Evolutionary conservation across 208 protist genomes (phyloP).

Genomic region (Crithidia sp.): DNA sequence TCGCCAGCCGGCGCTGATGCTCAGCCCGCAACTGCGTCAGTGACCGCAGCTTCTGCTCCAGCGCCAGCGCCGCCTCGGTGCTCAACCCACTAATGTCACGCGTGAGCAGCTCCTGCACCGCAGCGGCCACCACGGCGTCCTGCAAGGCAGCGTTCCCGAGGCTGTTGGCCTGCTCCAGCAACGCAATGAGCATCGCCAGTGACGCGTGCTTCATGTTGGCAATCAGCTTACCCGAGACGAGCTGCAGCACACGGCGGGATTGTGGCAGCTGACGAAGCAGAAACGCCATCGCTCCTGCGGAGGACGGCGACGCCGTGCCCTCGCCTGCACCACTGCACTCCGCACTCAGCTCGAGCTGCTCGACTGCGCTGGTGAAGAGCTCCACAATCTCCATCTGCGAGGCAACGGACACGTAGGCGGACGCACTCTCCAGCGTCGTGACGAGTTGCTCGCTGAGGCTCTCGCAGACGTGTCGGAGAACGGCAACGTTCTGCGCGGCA

Average conservation of each 20-base stretch:
- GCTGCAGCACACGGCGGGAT: constrained; percentile 39
- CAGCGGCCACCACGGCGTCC: constrained; percentile 66
- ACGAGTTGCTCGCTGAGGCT: constrained; percentile 69
- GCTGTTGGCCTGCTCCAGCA: constrained; percentile 64
- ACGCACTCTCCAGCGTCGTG: constrained; percentile 53
- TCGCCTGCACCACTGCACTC: neutral
- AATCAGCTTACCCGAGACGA: constrained; percentile 65
- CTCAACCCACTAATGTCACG: constrained; percentile 42
- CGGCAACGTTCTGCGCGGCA: constrained; percentile 51
- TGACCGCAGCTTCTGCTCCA: constrained; percentile 42
- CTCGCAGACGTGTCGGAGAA: constrained; percentile 50
- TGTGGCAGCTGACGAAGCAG: constrained; percentile 49
- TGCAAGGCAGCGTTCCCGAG: constrained; percentile 58
- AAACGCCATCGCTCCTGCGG: constrained; percentile 1
- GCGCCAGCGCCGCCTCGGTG: constrained; percentile 31
- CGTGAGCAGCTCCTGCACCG: constrained; percentile 64
- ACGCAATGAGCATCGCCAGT: constrained; percentile 48
- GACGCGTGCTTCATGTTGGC: constrained; percentile 40
- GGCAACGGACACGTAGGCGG: constrained; percentile 60
- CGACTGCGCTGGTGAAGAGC: constrained; percentile 48
- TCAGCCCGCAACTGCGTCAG: constrained; percentile 60
- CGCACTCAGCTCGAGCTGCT: constrained; percentile 28
- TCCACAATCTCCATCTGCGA: constrained; percentile 68
- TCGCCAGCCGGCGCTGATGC: constrained; percentile 57
- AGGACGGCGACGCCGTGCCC: neutral